phyloP scores from a whole-genome alignment of 2,329 filamentous ascomycete genomes.

The Colletotrichum tropicale region DNA sequence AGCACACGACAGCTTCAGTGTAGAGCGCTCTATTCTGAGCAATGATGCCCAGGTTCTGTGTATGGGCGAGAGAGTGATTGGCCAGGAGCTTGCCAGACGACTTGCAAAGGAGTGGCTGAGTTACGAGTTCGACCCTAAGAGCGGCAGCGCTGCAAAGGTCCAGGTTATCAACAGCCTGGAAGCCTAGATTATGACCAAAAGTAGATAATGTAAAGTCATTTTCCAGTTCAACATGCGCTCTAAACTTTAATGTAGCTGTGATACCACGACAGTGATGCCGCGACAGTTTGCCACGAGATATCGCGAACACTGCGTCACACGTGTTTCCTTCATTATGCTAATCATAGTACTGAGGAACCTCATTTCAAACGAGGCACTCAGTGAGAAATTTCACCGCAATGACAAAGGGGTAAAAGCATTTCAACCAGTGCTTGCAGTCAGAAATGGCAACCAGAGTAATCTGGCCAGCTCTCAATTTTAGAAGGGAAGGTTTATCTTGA shows the following conservation, averaged over 20 bases:
- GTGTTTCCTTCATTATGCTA: background rate
- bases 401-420: background rate
- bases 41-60: conserved; percentile 90
- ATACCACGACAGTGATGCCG: background rate
- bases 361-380: background rate
- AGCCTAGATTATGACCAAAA: background rate
- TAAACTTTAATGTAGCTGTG: fast-evolving
- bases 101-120: conserved; percentile 82
- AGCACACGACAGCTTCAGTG: conserved; percentile 84
- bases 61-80: conserved; percentile 84
- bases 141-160: conserved; percentile 50
- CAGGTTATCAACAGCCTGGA: conserved; percentile 46
- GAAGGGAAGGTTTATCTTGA: background rate
- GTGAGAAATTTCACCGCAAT: background rate
- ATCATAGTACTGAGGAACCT: background rate
- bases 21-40: conserved; percentile 80
- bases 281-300: background rate
- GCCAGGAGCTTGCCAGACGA: conserved; percentile 78
- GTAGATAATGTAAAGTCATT: background rate
- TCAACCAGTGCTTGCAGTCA: background rate
- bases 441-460: background rate
- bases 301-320: background rate
- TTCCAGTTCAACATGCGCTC: background rate
- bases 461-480: fast-evolving
- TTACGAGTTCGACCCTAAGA: conserved; percentile 75